phyloP scores from a whole-genome alignment of 2,329 filamentous ascomycete species.

The Pseudogymnoascus sp. region DNA sequence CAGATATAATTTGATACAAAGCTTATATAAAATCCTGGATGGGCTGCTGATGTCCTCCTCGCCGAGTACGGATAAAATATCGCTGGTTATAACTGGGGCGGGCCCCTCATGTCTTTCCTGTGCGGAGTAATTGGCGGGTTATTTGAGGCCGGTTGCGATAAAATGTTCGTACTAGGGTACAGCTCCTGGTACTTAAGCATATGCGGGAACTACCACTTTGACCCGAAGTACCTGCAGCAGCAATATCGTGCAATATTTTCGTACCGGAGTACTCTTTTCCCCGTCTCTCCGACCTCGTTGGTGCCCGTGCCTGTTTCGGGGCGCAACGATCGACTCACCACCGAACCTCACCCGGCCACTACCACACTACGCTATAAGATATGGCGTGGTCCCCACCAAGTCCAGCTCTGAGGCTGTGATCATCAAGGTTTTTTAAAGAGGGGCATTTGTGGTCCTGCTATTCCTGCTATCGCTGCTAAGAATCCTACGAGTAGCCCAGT shows the following conservation, averaged over 20 bases:
- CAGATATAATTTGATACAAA: not conserved
- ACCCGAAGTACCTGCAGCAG: not conserved
- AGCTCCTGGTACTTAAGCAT: not conserved
- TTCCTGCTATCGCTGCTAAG: not conserved
- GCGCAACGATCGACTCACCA: slow-evolving; percentile 3
- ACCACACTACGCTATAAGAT: not conserved
- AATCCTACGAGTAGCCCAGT: not conserved
- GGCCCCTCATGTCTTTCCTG: not conserved
- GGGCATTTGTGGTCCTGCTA: not conserved
- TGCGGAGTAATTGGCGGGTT: slow-evolving; percentile 5
- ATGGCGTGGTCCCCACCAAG: slow-evolving; percentile 2
- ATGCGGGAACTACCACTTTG: not conserved
- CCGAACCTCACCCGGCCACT: not conserved
- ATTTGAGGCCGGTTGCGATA: not conserved
- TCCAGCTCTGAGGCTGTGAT: slow-evolving; percentile 4
- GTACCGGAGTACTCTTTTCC: not conserved
- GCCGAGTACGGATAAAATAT: slow-evolving; percentile 6
- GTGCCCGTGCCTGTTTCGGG: slow-evolving; percentile 4
- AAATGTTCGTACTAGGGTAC: not conserved
- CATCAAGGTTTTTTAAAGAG: slow-evolving; percentile 5
- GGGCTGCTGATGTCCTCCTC: not conserved
- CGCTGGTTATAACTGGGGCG: slow-evolving; percentile 5
- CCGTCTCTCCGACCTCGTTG: not conserved
- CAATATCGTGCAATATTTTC: not conserved
- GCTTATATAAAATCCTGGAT: slow-evolving; percentile 1